Percentiles rank a stretch among this genome's conserved stretches.
These are phyloP conservation scores for Lentinula edodes DNA, from an alignment of 768 basidiomycete species.

Conservation along the genomic window DNA sequence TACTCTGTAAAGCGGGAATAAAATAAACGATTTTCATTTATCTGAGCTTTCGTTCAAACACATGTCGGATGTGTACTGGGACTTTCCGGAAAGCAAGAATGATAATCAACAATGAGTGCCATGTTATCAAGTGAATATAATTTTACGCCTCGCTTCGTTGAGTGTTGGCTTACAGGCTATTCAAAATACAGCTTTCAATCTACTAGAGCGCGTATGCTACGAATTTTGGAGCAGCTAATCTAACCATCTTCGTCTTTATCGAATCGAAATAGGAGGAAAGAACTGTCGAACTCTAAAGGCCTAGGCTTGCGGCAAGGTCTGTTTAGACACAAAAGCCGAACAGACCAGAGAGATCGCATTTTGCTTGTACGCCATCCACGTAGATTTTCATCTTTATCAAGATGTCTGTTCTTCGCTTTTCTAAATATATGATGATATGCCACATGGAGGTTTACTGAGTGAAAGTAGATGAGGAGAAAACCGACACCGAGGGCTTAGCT, in stretches of 20 bases:
- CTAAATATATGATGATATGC: no score
- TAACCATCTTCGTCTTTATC: neutral
- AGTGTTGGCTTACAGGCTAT: neutral
- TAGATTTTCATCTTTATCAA: neutral
- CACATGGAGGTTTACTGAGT: no score
- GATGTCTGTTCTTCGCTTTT: neutral
- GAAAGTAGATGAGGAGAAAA: neutral
- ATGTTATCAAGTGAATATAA: neutral
- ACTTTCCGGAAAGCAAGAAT: neutral
- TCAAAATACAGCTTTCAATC: neutral
- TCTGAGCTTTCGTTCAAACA: neutral
- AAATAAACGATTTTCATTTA: neutral
- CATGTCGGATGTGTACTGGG: neutral
- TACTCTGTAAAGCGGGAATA: neutral
- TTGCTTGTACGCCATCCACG: neutral
- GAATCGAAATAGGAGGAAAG: neutral
- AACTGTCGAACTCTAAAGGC: neutral
- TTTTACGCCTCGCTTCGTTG: neutral
- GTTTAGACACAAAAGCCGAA: neutral
- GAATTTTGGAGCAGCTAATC: neutral
- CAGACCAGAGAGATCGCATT: neutral
- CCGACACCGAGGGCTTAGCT: neutral
- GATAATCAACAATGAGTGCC: neutral
- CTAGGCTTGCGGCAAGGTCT: neutral
- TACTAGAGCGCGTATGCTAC: neutral